A percentile compares a stretch with the other conserved stretches of the same genome.
phyloP scores from a whole-genome alignment of 1,284 basidiomycete genomes.

The Rhodofomes roseus region DNA sequence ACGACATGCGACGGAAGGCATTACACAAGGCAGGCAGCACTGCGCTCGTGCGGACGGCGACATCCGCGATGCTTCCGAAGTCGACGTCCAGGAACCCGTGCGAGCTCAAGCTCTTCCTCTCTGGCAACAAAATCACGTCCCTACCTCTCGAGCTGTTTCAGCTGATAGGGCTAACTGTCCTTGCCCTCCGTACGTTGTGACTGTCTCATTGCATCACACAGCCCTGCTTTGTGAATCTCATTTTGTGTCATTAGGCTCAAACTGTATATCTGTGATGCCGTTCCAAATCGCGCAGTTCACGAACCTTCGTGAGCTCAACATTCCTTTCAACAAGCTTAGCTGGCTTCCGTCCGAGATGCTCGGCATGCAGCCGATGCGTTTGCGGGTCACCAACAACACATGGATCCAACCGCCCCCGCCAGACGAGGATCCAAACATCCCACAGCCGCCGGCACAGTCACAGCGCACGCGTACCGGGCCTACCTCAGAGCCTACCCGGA shows the following conservation, averaged over 20 bases:
- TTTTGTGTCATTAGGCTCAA: too few species aligned
- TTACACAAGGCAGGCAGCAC: background rate
- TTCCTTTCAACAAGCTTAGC: conserved; percentile 55
- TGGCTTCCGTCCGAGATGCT: conserved; percentile 68
- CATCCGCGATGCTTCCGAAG: conserved; percentile 11
- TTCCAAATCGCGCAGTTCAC: conserved; percentile 56
- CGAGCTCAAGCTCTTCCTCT: conserved; percentile 18
- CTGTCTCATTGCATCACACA: too few species aligned
- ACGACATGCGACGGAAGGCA: background rate
- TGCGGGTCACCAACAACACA: conserved; percentile 53
- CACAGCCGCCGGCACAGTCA: background rate
- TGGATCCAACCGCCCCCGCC: conserved; percentile 40
- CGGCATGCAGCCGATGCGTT: conserved; percentile 42
- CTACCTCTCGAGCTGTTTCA: conserved; percentile 52
- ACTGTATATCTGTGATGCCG: conserved; percentile 54
- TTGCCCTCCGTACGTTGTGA: conserved; percentile 57
- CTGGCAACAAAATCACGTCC: conserved; percentile 40
- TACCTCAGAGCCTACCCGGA: background rate
- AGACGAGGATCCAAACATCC: background rate
- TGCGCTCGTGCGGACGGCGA: background rate
- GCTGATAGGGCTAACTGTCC: conserved; percentile 47
- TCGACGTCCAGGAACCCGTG: conserved; percentile 6
- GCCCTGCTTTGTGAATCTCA: too few species aligned
- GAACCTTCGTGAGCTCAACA: conserved; percentile 56
- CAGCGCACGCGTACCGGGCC: background rate